Conservation (phyloP, 2,329 filamentous ascomycete genomes). For the Dactylellina parvicollis region DNA sequence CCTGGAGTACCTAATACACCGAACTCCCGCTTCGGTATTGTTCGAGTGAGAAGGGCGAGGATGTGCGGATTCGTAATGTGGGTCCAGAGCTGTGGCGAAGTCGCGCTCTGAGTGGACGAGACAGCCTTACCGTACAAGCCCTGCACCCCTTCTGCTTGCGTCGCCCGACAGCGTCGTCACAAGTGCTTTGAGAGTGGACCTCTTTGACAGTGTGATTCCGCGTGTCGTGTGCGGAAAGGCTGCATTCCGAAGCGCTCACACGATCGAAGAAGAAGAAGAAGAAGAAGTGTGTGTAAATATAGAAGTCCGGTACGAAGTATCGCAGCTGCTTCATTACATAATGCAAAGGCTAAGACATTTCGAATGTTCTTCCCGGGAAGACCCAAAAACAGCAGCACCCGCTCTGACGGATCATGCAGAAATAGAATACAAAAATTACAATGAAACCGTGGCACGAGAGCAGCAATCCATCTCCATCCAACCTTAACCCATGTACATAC, state of each 20-base stretch:
- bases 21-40: no score
- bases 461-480: no score
- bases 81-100: constrained; percentile 16
- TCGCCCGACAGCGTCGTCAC: background rate
- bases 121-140: background rate
- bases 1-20: no score
- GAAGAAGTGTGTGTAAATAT: background rate
- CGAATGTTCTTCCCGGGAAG: no score
- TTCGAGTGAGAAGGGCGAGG: background rate
- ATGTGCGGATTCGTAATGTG: constrained; percentile 7
- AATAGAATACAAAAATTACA: no score
- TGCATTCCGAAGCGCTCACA: background rate
- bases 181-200: background rate
- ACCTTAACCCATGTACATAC: background rate
- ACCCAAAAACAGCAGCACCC: no score
- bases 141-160: background rate
- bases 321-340: no score
- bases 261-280: no score
- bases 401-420: no score
- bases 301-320: background rate
- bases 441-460: no score
- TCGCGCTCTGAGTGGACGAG: background rate
- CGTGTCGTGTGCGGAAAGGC: background rate
- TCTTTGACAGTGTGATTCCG: background rate
- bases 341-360: no score